These are phyloP conservation scores for Dendrobium catenatum DNA, from an alignment of 106 monocot species.

Conservation along the genomic window DNA sequence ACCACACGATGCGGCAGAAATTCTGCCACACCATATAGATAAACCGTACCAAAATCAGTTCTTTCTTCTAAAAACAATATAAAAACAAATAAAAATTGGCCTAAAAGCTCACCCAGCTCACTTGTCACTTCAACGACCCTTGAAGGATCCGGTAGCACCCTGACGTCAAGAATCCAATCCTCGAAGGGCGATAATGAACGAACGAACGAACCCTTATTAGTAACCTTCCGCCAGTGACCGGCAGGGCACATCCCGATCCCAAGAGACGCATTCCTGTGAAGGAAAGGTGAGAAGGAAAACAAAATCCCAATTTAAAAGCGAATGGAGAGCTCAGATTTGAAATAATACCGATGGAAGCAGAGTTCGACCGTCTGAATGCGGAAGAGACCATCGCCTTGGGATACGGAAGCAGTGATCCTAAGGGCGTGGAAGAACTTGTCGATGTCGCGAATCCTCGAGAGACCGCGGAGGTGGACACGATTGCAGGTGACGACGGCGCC, in stretches of 20 bases:
- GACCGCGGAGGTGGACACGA: constrained; percentile 55
- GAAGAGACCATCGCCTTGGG: constrained; percentile 28
- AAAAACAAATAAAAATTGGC: background rate
- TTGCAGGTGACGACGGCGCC: constrained; percentile 34
- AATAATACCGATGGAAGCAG: constrained; percentile 67
- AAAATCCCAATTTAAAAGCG: background rate
- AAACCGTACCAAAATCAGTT: background rate
- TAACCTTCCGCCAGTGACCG: constrained; percentile 57
- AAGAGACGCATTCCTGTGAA: constrained; percentile 52
- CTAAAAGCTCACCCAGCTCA: constrained; percentile 42
- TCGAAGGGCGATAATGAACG: constrained; percentile 54
- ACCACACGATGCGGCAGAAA: constrained; percentile 52
- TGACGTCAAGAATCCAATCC: constrained; percentile 52
- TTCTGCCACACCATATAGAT: constrained; percentile 35
- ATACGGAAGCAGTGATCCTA: constrained; percentile 38
- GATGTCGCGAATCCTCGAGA: constrained; percentile 41
- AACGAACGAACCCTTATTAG: constrained; percentile 45
- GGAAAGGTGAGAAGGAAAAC: background rate
- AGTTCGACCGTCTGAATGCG: constrained; percentile 55
- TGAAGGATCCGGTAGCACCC: constrained; percentile 40
- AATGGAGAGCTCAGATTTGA: constrained; percentile 17
- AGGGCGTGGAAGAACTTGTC: constrained; percentile 50
- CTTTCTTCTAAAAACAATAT: background rate
- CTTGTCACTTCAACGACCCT: constrained; percentile 51
- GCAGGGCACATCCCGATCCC: constrained; percentile 62